These are phyloP conservation scores for Fusarium kyushuense DNA, from an alignment of 2,329 filamentous ascomycete genomes.

Conservation along the genomic window DNA sequence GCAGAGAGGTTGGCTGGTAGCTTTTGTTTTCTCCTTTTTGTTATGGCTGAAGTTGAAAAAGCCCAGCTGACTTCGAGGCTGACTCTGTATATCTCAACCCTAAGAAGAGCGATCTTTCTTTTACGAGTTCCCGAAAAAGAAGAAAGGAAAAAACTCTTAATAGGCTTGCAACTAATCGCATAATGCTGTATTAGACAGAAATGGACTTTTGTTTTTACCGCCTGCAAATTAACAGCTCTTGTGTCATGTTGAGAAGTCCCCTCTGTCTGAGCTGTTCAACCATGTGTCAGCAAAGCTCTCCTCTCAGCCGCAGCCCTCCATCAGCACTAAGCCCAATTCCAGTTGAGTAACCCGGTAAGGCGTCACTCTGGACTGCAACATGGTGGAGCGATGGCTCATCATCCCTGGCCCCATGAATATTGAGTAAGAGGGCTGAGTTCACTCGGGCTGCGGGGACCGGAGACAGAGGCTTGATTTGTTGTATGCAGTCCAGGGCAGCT, in stretches of 20 bases:
- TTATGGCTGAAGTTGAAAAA: conserved; percentile 15
- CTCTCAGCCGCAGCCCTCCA: conserved; percentile 47
- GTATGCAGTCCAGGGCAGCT: neutral
- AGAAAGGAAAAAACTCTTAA: neutral
- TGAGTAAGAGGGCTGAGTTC: conserved; percentile 43
- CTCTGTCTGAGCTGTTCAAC: conserved; percentile 21
- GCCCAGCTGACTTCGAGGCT: conserved; percentile 9
- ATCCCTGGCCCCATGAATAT: conserved; percentile 42
- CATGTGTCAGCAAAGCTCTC: conserved; percentile 37
- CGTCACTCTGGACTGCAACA: conserved; percentile 31
- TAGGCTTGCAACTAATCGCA: neutral
- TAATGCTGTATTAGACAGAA: neutral
- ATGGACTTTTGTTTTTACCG: neutral
- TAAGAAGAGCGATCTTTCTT: neutral
- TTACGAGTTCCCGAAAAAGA: neutral
- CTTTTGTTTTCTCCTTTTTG: neutral
- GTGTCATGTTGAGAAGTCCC: conserved; percentile 25
- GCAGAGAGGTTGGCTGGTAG: neutral
- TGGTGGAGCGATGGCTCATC: conserved; percentile 45
- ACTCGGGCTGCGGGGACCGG: conserved; percentile 37
- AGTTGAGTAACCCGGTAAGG: conserved; percentile 29
- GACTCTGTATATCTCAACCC: neutral
- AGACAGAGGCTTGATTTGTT: conserved; percentile 8
- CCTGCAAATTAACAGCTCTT: conserved; percentile 5
- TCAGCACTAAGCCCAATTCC: conserved; percentile 47